phyloP scores from a whole-genome alignment of 208 protist species.

The Acanthamoeba sp. region DNA sequence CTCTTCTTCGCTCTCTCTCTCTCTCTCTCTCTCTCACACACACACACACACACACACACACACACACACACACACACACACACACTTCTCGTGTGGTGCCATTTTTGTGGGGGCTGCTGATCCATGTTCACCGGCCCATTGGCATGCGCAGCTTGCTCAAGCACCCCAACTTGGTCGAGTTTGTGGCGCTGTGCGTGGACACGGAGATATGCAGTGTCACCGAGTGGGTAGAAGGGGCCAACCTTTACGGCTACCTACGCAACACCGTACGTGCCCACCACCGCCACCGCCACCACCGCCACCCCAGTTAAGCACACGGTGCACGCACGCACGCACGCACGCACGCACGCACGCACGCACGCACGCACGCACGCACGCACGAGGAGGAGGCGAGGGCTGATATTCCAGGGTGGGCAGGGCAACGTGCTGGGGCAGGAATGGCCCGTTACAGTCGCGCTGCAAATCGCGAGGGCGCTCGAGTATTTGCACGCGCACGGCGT shows the following conservation, averaged over 20 bases:
- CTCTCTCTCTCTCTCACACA: no score
- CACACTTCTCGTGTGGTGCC: no score
- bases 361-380: not conserved
- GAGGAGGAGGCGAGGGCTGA: not conserved
- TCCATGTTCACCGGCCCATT: no score
- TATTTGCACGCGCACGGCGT: conserved; percentile 15
- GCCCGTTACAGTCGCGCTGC: not conserved
- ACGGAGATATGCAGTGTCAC: conserved; percentile 24
- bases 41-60: no score
- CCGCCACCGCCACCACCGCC: not conserved
- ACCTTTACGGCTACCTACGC: conserved; percentile 50
- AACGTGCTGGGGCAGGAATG: conserved; percentile 6
- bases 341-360: no score
- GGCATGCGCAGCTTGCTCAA: not conserved
- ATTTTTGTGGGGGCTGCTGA: no score
- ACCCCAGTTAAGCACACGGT: not conserved
- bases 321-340: no score
- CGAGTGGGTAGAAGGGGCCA: conserved; percentile 29
- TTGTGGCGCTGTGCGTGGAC: conserved; percentile 20
- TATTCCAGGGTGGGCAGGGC: not conserved
- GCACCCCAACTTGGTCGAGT: not conserved
- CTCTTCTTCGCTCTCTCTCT: not conserved
- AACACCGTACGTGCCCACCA: not conserved
- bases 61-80: no score
- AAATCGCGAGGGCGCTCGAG: not conserved